Evolutionary conservation across 208 protist genomes (phyloP).

Genomic region (Blastocrithidia nonstop): DNA sequence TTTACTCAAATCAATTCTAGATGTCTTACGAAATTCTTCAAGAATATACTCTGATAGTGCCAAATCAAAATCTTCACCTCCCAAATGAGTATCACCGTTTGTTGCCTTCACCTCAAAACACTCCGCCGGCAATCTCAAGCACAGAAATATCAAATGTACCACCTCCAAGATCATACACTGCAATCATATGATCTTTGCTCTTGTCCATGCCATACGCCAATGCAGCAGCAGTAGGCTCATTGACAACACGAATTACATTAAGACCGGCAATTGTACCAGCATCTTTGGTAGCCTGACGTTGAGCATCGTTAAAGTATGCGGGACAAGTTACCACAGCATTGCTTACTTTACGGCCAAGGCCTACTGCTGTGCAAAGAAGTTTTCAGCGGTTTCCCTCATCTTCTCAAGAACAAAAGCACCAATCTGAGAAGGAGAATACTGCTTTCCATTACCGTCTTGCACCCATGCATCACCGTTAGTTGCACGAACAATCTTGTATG

Average conservation of each 20-base stretch:
- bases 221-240: conserved; percentile 98
- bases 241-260: conserved; percentile 96
- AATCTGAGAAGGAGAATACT: conserved; percentile 76
- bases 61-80: conserved; percentile 98
- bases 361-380: too few relatives aligned
- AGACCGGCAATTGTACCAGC: conserved; percentile 89
- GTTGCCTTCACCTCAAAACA: conserved; percentile 96
- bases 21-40: conserved; percentile 87
- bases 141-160: conserved; percentile 98
- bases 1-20: conserved; percentile 86
- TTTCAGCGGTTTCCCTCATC: conserved; percentile 64
- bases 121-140: conserved; percentile 80
- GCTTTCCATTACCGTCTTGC: conserved; percentile 58
- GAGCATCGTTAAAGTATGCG: conserved; percentile 97
- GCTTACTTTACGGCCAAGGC: conserved; percentile 14
- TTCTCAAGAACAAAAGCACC: conserved; percentile 62
- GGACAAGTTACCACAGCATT: conserved; percentile 92
- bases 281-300: conserved; percentile 96
- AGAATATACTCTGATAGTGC: conserved; percentile 79
- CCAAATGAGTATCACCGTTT: conserved; percentile 98
- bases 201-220: conserved; percentile 11
- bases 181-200: conserved; percentile 19
- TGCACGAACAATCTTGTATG: conserved; percentile 94
- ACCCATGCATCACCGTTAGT: conserved; percentile 90
- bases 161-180: conserved; percentile 75